Evolutionary conservation across 169 alveolate species (phyloP), one percentile per base, ranked within the genome.

Genomic region (Cryptosporidium muris): DNA sequence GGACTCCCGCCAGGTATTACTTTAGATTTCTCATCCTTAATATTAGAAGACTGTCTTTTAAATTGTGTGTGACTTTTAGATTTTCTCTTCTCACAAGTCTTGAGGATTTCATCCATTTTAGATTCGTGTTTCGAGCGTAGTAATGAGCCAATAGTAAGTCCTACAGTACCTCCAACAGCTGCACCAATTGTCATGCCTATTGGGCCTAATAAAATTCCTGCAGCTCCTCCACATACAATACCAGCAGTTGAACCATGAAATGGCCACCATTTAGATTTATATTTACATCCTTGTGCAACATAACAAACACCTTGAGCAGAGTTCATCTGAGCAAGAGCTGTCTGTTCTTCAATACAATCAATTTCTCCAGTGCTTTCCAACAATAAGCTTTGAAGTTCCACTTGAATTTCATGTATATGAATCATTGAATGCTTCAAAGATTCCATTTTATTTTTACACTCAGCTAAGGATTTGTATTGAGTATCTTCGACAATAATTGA

Each of bases 191-290:
- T 74, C 36, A 74, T 52, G 42, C 85, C 85, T 43, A 74, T 11
- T 34, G 85, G 85, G 45, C 85, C 85, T 14, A 74, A 58, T 1
- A 60, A 43, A 43, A 74, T 14, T 3, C 85, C 85, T 54, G 85
- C 85, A 56, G 85, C 85, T 8, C 85, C 67, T 1, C 85, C 85
- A 54, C 85, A 74, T 14, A 74, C 54, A 34, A 74, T 42, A 1
- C 85, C 85, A 38, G 85, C 85, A 74, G 85, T 74, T 42, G 85
- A 74, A 42, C 85, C 85, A n/a, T 74, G 85, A 74, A 74, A 58
- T 58, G 85, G 85, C 85, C 85, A 74, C 85, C 85, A 74, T 9
- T 62, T 74, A 16, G 85, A 51, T 25, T 74, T 74, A 8, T 54
- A 56, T 58, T 74, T 74, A 48, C 85, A 42, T 6, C 85, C 85